Percentiles rank a stretch among this genome's conserved stretches.
Conservation (phyloP, 2,329 filamentous ascomycete genomes). For the Fusarium nodosum region DNA sequence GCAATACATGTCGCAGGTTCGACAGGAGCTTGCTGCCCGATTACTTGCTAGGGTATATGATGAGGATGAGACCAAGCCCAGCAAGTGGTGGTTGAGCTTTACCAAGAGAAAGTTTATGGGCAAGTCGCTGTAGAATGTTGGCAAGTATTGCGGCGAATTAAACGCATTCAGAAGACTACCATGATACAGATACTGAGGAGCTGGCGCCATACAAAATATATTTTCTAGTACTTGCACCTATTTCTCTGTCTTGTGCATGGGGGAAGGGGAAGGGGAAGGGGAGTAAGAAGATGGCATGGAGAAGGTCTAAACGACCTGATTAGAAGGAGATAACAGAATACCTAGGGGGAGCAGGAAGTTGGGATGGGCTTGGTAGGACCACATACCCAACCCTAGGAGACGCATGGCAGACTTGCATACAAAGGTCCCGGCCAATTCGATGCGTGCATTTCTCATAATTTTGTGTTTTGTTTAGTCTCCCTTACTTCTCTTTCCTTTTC, state of each 20-base stretch:
- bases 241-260: not conserved
- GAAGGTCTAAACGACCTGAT: not conserved
- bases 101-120: constrained; percentile 99
- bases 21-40: constrained; percentile 88
- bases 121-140: constrained; percentile 76
- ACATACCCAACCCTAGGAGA: not conserved
- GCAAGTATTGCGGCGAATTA: constrained; percentile 2
- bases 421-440: not conserved
- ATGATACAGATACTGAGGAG: constrained; percentile 37
- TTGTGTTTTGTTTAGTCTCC: no score
- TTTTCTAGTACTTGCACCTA: constrained; percentile 17
- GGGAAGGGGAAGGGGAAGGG: not conserved
- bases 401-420: not conserved
- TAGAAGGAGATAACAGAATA: not conserved
- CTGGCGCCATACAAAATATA: constrained; percentile 42
- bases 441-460: no score
- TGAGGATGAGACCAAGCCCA: constrained; percentile 78
- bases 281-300: not conserved
- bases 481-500: no score
- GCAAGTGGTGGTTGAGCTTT: constrained; percentile 98
- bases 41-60: constrained; percentile 90
- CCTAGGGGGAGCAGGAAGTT: not conserved
- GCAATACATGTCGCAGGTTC: constrained; percentile 91
- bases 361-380: not conserved
- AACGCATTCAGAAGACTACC: constrained; percentile 42